A percentile compares a stretch with the other conserved stretches of the same genome.
phyloP scores from a whole-genome alignment of 2,329 filamentous ascomycete species.

The Chaetoscypha palmicola region DNA sequence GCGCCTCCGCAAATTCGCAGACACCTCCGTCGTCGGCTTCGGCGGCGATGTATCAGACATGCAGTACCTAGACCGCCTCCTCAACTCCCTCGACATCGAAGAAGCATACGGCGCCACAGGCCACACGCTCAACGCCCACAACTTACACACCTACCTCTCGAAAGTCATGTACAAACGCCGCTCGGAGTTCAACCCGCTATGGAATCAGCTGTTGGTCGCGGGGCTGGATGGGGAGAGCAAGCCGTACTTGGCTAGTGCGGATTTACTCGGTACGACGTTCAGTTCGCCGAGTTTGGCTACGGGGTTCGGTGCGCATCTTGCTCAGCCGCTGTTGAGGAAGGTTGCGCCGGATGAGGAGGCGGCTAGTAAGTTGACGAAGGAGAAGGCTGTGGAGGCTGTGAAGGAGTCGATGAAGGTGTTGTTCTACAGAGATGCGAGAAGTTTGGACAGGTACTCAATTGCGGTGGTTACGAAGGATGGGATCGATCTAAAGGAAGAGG shows the following conservation, averaged over 20 bases:
- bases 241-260: constrained; percentile 87
- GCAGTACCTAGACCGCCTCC: constrained; percentile 93
- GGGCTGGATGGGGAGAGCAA: constrained; percentile 72
- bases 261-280: constrained; percentile 90
- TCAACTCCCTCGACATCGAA: constrained; percentile 77
- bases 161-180: constrained; percentile 96
- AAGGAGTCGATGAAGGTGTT: constrained; percentile 98
- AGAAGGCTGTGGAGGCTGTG: constrained; percentile 72
- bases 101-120: constrained; percentile 66
- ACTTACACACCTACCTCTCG: constrained; percentile 91
- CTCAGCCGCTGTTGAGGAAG: constrained; percentile 82
- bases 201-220: constrained; percentile 91
- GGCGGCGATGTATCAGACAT: constrained; percentile 97
- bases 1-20: constrained; percentile 83
- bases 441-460: constrained; percentile 84
- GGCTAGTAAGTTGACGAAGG: constrained; percentile 62
- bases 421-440: constrained; percentile 93
- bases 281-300: constrained; percentile 82
- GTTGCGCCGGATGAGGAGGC: constrained; percentile 78
- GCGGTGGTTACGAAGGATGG: constrained; percentile 83
- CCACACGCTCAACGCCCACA: constrained; percentile 71
- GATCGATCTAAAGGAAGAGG: constrained; percentile 75
- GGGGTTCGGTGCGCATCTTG: constrained; percentile 87
- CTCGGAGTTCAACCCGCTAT: constrained; percentile 92
- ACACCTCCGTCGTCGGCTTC: constrained; percentile 80